Evolutionary conservation across 2,329 filamentous ascomycete genomes (phyloP).

Genomic region (Sporothrix variecibatus): DNA sequence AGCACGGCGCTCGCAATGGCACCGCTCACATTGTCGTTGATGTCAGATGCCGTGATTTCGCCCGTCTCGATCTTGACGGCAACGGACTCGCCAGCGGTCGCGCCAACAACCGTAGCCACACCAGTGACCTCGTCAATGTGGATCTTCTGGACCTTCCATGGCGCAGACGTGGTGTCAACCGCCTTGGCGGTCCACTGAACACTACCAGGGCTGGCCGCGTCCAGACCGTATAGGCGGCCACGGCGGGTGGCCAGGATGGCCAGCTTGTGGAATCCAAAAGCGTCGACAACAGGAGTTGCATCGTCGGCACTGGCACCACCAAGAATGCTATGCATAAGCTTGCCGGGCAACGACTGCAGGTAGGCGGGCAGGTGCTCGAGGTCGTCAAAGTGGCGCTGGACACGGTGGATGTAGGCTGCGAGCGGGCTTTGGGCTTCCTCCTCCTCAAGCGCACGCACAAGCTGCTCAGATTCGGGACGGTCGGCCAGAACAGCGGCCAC

Average conservation of each 20-base stretch:
- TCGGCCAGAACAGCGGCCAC: conserved; percentile 80
- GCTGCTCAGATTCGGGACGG: conserved; percentile 68
- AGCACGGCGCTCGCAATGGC: conserved; percentile 50
- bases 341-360: conserved; percentile 67
- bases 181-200: conserved; percentile 75
- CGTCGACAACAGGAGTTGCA: conserved; percentile 31
- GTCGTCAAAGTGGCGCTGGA: conserved; percentile 79
- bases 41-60: conserved; percentile 45
- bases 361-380: conserved; percentile 75
- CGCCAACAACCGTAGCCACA: conserved; percentile 58
- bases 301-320: conserved; percentile 53
- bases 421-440: conserved; percentile 70
- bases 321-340: conserved; percentile 65
- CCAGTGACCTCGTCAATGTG: conserved; percentile 60
- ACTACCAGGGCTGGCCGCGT: conserved; percentile 71
- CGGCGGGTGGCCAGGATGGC: conserved; percentile 77
- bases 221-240: conserved; percentile 77
- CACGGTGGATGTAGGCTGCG: conserved; percentile 82
- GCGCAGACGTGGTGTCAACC: conserved; percentile 53
- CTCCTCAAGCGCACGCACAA: conserved; percentile 79
- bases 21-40: conserved; percentile 42
- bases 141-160: conserved; percentile 71
- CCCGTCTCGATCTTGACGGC: conserved; percentile 57
- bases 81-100: conserved; percentile 61
- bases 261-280: conserved; percentile 87